Conservation (phyloP, 129 eudicot species). For the Pittosporum tobira region DNA sequence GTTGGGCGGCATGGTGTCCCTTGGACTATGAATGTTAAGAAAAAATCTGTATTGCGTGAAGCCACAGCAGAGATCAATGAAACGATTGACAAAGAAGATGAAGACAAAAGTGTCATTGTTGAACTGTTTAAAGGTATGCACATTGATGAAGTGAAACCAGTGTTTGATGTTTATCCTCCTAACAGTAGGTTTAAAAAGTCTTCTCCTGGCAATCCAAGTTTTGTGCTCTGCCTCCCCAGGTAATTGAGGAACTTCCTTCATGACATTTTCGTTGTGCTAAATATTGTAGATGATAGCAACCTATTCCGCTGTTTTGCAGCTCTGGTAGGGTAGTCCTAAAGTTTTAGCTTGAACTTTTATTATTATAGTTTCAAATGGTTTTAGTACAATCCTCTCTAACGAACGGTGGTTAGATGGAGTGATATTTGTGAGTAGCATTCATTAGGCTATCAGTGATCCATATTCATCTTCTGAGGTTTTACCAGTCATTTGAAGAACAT, state of each 20-base stretch:
- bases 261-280: neutral
- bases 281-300: neutral
- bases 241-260: conserved; percentile 13
- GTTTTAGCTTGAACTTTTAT: neutral
- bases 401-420: neutral
- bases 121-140: conserved; percentile 33
- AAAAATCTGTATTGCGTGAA: conserved; percentile 5
- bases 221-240: conserved; percentile 49
- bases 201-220: conserved; percentile 55
- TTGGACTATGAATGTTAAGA: conserved; percentile 46
- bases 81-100: conserved; percentile 11
- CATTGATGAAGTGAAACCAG: conserved; percentile 32
- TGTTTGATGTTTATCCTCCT: conserved; percentile 76
- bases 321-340: neutral
- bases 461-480: no score
- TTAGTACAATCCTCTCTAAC: neutral
- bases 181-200: conserved; percentile 81
- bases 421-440: neutral
- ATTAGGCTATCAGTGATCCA: neutral
- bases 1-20: conserved; percentile 56
- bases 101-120: conserved; percentile 13
- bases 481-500: no score
- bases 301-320: no score
- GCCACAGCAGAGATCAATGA: neutral
- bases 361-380: no score